These are phyloP conservation scores for Solanum hybrid DNA, from an alignment of 305 asterid species.

Conservation along the genomic window DNA sequence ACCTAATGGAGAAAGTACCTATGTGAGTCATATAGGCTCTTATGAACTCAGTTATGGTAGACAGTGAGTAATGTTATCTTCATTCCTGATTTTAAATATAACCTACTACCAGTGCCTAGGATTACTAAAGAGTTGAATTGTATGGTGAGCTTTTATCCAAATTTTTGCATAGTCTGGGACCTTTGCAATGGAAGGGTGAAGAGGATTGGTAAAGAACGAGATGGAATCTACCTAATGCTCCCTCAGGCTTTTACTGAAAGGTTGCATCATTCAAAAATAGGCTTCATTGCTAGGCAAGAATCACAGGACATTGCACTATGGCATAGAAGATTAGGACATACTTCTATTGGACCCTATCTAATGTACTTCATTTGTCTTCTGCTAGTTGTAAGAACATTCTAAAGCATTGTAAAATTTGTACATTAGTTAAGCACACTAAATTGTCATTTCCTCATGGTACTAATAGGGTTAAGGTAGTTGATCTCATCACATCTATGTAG, in stretches of 20 bases:
- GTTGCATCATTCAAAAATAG: background rate
- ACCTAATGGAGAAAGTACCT: background rate
- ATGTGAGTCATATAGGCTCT: background rate
- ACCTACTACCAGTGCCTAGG: background rate
- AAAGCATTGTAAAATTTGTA: background rate
- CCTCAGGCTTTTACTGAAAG: background rate
- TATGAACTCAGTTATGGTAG: background rate
- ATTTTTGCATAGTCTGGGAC: background rate
- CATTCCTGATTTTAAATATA: background rate
- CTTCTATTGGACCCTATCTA: background rate
- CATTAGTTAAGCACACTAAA: background rate
- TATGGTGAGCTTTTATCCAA: background rate
- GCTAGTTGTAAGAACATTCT: background rate
- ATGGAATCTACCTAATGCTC: background rate
- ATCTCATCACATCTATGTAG: background rate
- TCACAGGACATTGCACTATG: background rate
- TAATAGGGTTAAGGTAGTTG: background rate
- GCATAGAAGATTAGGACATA: background rate
- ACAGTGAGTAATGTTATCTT: background rate
- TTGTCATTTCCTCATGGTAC: background rate
- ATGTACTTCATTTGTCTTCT: background rate
- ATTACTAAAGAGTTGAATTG: background rate
- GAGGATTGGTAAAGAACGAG: background rate
- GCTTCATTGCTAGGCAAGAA: background rate
- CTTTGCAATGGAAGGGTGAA: background rate